Evolutionary conservation across 2,329 filamentous ascomycete species (phyloP), one percentile per base, ranked within the genome.

Genomic region (Hymenoscyphus fraxineus): DNA sequence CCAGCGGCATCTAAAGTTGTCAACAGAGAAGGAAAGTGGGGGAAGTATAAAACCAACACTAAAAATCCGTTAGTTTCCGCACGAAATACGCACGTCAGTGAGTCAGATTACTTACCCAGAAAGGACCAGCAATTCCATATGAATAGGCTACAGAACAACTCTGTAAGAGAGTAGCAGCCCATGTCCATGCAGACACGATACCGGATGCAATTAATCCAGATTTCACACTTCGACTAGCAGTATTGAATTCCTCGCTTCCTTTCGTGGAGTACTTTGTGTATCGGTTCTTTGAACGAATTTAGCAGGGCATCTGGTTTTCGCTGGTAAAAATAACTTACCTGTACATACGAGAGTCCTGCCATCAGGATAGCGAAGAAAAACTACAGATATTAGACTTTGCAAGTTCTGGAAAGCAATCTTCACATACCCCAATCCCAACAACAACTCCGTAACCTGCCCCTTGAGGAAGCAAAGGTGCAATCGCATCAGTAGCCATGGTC

Each of bases 141-240:
- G 85, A 81, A 77, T 95, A 96, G 67, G 90, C 91, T 12, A 95
- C 89, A 15, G 87, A 85, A 0, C 89, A 87, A 1, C 86, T 90
- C 73, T 93, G 91, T 4, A 94, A 81, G 1, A 93, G 80, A 0
- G 91, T 93, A 22, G 90, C 92, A 0, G 91, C 92, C 91, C 92
- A 96, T 0, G 92, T 96, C 92, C 93, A 96, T 5, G 89, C 92
- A 12, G 89, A 93, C 2, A 96, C 91, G n/a, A 96, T 92, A 32
- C 92, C 92, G 2, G 91, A 90, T 10, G 91, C 90, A 0, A 96
- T 91, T 13, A 96, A 82, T 40, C 92, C 93, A 6, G 91, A 92
- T 75, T 96, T 96, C 70, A 96, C 90, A 0, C 90, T 92, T 65
- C 92, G 83, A 19, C 92, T 91, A 57, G 92, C 92, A 0, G 92